Evolutionary conservation across 768 basidiomycete genomes (phyloP).

Genomic region (Mrakia blollopis): DNA sequence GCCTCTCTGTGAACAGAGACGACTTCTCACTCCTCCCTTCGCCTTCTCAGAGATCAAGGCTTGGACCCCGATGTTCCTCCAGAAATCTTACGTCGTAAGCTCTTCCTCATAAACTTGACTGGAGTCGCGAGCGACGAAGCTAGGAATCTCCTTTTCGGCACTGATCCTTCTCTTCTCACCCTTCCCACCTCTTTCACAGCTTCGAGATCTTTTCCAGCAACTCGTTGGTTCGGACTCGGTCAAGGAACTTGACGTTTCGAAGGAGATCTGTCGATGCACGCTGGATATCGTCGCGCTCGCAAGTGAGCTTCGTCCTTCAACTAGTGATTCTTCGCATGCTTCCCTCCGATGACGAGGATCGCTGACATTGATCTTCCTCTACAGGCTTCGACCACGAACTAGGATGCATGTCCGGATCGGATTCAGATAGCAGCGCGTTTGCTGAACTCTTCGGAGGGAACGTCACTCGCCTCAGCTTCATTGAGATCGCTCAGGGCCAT

Average conservation of each 20-base stretch:
- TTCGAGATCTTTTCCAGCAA: neutral
- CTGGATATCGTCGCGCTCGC: slow-evolving; percentile 75
- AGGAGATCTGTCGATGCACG: slow-evolving; percentile 63
- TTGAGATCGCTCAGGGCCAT: neutral
- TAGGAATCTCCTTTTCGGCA: neutral
- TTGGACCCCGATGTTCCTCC: slow-evolving; percentile 56
- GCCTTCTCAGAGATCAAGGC: slow-evolving; percentile 35
- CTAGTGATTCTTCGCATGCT: neutral
- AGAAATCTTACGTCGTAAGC: slow-evolving; percentile 48
- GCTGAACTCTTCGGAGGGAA: neutral
- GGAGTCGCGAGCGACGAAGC: neutral
- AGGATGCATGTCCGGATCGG: neutral
- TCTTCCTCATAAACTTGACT: neutral
- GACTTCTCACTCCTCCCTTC: neutral
- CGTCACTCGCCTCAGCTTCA: neutral
- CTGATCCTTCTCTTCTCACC: neutral
- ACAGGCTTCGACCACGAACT: slow-evolving; percentile 8
- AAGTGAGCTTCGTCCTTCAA: slow-evolving; percentile 41
- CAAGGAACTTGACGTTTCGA: slow-evolving; percentile 54
- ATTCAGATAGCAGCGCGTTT: neutral
- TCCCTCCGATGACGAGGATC: no score
- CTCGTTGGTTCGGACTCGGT: neutral
- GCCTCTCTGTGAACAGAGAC: neutral
- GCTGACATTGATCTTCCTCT: no score
- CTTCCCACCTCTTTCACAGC: neutral